Percentiles rank a stretch among this genome's conserved stretches.
Evolutionary conservation across 305 asterid genomes (phyloP).

Genomic region (Fraxinus baroniana): DNA sequence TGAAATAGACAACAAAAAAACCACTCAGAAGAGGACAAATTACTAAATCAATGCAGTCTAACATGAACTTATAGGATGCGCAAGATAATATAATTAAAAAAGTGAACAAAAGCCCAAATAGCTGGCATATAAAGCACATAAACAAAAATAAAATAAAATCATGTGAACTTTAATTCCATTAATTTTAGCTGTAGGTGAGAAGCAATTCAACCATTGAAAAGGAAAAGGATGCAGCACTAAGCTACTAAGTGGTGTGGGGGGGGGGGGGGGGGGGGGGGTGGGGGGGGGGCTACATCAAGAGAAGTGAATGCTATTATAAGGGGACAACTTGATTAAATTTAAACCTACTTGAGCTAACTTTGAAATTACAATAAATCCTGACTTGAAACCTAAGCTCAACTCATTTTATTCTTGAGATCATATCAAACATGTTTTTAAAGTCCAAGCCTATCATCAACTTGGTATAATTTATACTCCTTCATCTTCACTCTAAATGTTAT

Average conservation of each 20-base stretch:
- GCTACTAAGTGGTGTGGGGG: neutral
- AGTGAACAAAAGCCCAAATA: neutral
- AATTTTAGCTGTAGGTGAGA: neutral
- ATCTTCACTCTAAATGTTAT: constrained; percentile 1
- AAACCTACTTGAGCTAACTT: neutral
- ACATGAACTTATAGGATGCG: neutral
- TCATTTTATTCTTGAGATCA: constrained; percentile 16
- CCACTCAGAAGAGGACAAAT: neutral
- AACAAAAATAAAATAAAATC: neutral
- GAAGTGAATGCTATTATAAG: neutral
- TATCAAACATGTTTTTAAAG: constrained; percentile 12
- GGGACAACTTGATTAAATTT: neutral
- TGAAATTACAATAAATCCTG: neutral
- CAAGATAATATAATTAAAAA: neutral
- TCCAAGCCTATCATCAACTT: neutral
- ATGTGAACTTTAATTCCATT: neutral
- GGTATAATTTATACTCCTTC: neutral
- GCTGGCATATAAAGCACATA: neutral
- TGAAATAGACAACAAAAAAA: neutral
- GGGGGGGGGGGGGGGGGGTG: too few species aligned
- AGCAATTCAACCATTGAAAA: neutral
- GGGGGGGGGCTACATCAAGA: neutral
- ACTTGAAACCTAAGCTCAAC: neutral
- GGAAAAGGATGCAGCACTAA: neutral
- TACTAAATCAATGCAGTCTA: neutral